Percentiles rank a stretch among this genome's conserved stretches.
These are phyloP conservation scores for Canna indica DNA, from an alignment of 176 grass and related monocot species.

Conservation along the genomic window DNA sequence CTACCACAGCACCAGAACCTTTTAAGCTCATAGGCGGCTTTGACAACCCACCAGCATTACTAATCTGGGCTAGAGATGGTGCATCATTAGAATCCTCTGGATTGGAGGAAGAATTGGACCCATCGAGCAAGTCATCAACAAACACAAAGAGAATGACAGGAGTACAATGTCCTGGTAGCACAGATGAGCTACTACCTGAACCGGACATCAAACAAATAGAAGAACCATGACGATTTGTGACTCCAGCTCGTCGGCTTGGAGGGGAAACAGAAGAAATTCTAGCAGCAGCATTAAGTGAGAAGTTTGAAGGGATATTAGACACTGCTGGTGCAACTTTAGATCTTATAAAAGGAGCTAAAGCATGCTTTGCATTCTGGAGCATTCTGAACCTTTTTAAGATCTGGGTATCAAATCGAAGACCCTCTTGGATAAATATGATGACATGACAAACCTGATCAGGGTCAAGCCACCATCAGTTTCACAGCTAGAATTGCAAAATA, in stretches of 20 bases:
- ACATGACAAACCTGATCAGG: constrained; percentile 74
- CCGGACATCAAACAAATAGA: constrained; percentile 66
- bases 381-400: constrained; percentile 65
- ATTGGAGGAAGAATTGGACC: constrained; percentile 28
- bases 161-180: constrained; percentile 56
- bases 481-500: constrained; percentile 6
- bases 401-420: constrained; percentile 52
- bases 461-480: background rate
- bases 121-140: constrained; percentile 46
- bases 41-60: constrained; percentile 30
- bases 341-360: constrained; percentile 49
- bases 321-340: constrained; percentile 35
- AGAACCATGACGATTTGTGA: constrained; percentile 34
- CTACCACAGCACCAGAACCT: constrained; percentile 45
- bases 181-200: constrained; percentile 33
- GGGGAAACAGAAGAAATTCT: constrained; percentile 45
- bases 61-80: constrained; percentile 32
- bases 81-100: constrained; percentile 42
- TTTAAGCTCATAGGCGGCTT: constrained; percentile 34
- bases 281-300: constrained; percentile 24
- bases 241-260: constrained; percentile 37
- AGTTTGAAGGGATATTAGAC: constrained; percentile 26
- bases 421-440: constrained; percentile 83
- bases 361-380: constrained; percentile 83
- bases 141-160: constrained; percentile 92